Conservation (phyloP, 78 protist genomes). For the Cavenderia fasciculata region DNA sequence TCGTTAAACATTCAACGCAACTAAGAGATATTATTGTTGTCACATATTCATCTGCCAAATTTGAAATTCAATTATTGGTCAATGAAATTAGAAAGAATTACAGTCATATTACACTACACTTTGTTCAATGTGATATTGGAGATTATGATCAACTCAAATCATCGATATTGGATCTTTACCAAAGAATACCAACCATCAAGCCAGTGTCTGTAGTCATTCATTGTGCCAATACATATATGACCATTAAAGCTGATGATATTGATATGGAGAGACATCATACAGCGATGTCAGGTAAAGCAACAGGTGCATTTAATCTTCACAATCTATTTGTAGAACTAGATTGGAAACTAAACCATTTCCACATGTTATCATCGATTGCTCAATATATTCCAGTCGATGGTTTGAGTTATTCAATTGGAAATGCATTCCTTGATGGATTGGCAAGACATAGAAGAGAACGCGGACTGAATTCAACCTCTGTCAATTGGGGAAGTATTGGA, state of each 20-base stretch:
- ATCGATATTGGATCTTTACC: not conserved
- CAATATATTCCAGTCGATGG: not conserved
- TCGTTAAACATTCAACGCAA: too few species aligned
- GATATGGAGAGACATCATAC: not conserved
- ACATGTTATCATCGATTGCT: slow-evolving; percentile 11
- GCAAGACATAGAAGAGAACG: not conserved
- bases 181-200: not conserved
- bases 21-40: slow-evolving; percentile 8
- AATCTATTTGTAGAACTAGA: not conserved
- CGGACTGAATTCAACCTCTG: not conserved
- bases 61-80: not conserved
- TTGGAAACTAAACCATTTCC: slow-evolving; percentile 4
- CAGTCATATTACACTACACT: not conserved
- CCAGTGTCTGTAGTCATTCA: not conserved
- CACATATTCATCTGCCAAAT: not conserved
- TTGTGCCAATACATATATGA: not conserved
- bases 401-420: not conserved
- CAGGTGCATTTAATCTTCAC: slow-evolving; percentile 27
- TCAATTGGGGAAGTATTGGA: too few species aligned
- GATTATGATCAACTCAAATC: not conserved
- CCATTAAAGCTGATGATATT: not conserved
- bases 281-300: not conserved
- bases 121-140: not conserved
- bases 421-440: slow-evolving; percentile 3
- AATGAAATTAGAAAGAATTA: not conserved